Evolutionary conservation across 805 yeast genomes (phyloP), one percentile per base, ranked within the genome.

Genomic region (Metschnikowia lochheadii): DNA sequence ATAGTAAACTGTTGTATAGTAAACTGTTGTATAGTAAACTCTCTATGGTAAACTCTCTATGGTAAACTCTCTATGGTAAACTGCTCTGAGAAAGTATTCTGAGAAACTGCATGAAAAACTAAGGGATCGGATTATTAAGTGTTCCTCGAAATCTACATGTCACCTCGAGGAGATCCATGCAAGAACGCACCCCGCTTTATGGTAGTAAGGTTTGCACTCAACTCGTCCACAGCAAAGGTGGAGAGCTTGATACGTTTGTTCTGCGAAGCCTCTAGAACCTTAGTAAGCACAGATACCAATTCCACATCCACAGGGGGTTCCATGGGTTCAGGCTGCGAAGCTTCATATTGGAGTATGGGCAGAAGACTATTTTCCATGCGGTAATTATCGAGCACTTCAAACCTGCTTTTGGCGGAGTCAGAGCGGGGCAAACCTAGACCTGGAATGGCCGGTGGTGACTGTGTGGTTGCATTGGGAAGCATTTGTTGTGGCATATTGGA

Each of bases 141-240:
- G 29, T 26, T 26, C 29, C 11, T 26, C 8, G 11, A 26, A 8
- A 26, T 20, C 35, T 23, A 39, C 32, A 23, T 7, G 14, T 23
- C 42, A 2, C 32, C 42, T 6, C 14, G 41, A 5, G 41, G 31
- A 8, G 42, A 11, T 33, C 42, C n/a, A 13, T 10, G 53, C 49
- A 40, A 50, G 42, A 20, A 26, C 13, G 35, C 26, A 4, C 49
- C 47, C 18, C 40, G 48, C 45, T 61, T 61, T 21, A 63, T 49
- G 21, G 47, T 52, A 35, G 46, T 51, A n/a, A 68, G 49, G 43
- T 62, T 64, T 17, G 40, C 40, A 44, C 58, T 61, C 33, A 71
- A 60, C 48, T 71, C 75, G 31, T 62, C 57, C 15, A 70, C 44
- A 10, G 59, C 58, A 14, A 62, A 46, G 23, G 40, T 44, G 5